Base-by-base conservation (phyloP, 441 rosid genomes). In the Geranium incanum region DNA sequence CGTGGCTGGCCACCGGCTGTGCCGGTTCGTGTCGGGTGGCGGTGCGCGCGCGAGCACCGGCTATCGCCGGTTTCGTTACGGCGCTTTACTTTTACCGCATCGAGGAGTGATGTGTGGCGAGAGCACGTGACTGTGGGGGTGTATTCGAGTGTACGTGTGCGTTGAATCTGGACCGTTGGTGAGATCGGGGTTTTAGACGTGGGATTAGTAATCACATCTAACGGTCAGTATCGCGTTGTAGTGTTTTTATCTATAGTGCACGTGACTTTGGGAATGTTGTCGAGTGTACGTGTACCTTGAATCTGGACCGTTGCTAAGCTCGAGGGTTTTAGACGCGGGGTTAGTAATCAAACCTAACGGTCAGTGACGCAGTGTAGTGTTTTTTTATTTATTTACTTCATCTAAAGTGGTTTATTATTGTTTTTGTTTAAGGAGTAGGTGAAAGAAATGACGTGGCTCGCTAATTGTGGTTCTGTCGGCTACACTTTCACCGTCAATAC, bases 101-200 rank as follows among this genome's bases (percentile, higher is more conserved):
- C 72, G 67, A 36, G 6, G 77, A 72, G 71, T 37, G 50, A 66
- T 41, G 4, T 67, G 79, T 74, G 76, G 71, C 71, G 72, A 64
- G 75, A 72, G 85, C 84, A 83, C 81, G 86, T 83, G 85, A 71
- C 71, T 15, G 1, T 28, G 68, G 77, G 84, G 81, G 81, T 84
- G 79, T 79, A 78, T 41, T 70, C 45, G 8, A 0, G 64, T 16
- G 66, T 41, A 18, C 6, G 4, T 52, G 28, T 57, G 0, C 57
- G 7, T 52, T 23, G 28, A 38, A 72, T 78, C 64, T 0, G 3
- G 0, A 11, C 75, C 72, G 66, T 55, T 41, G 64, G 68, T 11
- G 4, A 5, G 3, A 16, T 9, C 59, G 16, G n/a, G 4, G 59
- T 50, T 13, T 50, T 50, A 2, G 33, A 28, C 33, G 11, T 43